Conservation (phyloP, 208 protist genomes). For the Leishmania arabica region DNA sequence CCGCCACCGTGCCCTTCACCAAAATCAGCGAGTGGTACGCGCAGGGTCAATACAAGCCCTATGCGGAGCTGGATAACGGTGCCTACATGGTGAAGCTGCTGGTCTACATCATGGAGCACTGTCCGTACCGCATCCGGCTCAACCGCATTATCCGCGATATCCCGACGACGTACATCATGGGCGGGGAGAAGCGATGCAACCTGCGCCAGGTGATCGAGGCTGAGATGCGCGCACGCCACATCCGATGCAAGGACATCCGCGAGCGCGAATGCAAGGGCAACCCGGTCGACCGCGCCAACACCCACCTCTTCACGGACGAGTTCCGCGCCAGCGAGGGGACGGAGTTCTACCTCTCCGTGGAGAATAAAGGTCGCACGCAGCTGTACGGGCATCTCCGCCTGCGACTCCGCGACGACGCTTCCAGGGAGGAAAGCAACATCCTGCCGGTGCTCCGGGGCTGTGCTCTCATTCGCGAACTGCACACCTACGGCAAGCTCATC, state of each 20-base stretch:
- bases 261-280: conserved; percentile 93
- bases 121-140: conserved; percentile 98
- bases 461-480: conserved; percentile 98
- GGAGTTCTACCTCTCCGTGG: conserved; percentile 88
- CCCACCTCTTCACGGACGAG: conserved; percentile 68
- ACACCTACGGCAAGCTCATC: conserved; percentile 95
- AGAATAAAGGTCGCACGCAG: conserved; percentile 73
- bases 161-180: conserved; percentile 97
- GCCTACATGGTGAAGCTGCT: conserved; percentile 94
- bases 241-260: conserved; percentile 95
- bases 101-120: conserved; percentile 94
- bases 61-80: conserved; percentile 86
- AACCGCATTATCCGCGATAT: conserved; percentile 99
- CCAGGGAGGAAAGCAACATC: conserved; percentile 41
- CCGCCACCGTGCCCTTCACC: conserved; percentile 99
- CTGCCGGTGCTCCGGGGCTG: conserved; percentile 91
- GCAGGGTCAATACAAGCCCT: conserved; percentile 95
- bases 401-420: conserved; percentile 77
- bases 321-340: conserved; percentile 82
- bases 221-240: conserved; percentile 93
- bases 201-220: conserved; percentile 97
- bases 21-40: conserved; percentile 97
- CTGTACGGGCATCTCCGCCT: conserved; percentile 91
- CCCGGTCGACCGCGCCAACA: conserved; percentile 59
- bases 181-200: conserved; percentile 97